Evolutionary conservation across 805 yeast genomes (phyloP), one percentile per base, ranked within the genome.

Genomic region (Cyberlindnera japonica): DNA sequence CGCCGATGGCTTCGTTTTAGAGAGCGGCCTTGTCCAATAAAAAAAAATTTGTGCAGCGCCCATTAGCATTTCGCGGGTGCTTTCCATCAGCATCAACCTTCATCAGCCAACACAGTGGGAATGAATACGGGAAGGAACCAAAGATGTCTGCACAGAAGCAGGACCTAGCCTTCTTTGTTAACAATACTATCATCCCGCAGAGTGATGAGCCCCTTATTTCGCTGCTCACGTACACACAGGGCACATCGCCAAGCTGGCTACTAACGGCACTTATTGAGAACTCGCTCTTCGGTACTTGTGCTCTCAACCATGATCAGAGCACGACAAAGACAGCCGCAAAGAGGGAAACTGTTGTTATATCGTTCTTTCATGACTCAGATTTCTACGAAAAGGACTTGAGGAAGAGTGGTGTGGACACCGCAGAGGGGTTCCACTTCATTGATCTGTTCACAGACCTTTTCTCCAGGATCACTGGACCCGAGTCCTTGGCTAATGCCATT

Each of bases 221-320:
- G 1, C 43, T 53, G 9, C 47, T 74, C 2, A 67, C 75, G 0
- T 65, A 71, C 34, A 58, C 63, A 1, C 67, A 65, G 35, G 79
- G 83, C 0, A 80, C 84, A 0, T 69, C 76, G 20, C 79, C 90
- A 2, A 58, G 75, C 6, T 83, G 91, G 91, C 63, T 83, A 27
- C 53, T 72, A 4, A 70, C 69, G 40, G 69, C 79, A 2, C 55
- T 83, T 17, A 60, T 80, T 8, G 87, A 82, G 50, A 68, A 72
- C 63, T 44, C 54, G 3, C 35, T 58, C 8, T 51, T 50, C 33
- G 48, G 57, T 7, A 50, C 58, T 3, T 54, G 62, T 32, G 41
- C 38, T 8, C 45, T 51, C 4, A 53, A 51, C 22, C 49, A 52
- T 28, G 57, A 47, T 12, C 45, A 45, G 24, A 6, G 25, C 23